Evolutionary conservation across 345 rosid species (phyloP), one percentile per base, ranked within the genome.

Genomic region (Tarenaya hassleriana): DNA sequence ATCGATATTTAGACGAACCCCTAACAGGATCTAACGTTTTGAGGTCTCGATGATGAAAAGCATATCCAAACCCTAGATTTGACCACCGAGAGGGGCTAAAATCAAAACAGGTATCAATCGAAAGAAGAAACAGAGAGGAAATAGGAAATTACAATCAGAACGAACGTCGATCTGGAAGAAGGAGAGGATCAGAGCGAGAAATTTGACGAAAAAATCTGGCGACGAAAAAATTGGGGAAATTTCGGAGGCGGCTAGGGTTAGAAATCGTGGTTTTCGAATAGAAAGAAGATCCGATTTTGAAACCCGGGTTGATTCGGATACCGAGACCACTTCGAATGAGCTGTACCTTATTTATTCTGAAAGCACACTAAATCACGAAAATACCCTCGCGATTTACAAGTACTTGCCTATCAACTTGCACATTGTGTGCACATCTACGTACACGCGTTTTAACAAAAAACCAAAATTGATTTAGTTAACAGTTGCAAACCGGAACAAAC

Each of bases 211-310:
- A 31, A 57, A 20, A 8, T 41, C 11, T 29, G 2, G 1, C 8
- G 2, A 15, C 40, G 41, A 53, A 47, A 40, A 10, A 56, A 34
- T 50, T 50, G 7, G 60, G 33, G 31, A 50, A 24, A 3, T 58
- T 38, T 65, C 10, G 13, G 19, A 51, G 55, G 64, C 64, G 69
- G 64, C 69, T 65, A 65, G 69, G 69, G 69, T 58, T 65, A 65
- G 54, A 54, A 42, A 20, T 50, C 57, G 58, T 39, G 60, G 1
- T 38, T 41, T 16, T 18, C 41, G n/a, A 52, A 51, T 5, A 21
- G 16, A 52, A 8, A 42, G 69, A 51, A 48, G 29, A 24, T 24
- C 29, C 29, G 29, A 24, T 24, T 24, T 24, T 24, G 29, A 24
- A 24, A 24, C 29, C 29, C 29, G 29, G 29, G 29, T 24, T 24